These are phyloP conservation scores for Fistulinella cinereoalba DNA, from an alignment of 1,284 basidiomycete species.

Conservation along the genomic window DNA sequence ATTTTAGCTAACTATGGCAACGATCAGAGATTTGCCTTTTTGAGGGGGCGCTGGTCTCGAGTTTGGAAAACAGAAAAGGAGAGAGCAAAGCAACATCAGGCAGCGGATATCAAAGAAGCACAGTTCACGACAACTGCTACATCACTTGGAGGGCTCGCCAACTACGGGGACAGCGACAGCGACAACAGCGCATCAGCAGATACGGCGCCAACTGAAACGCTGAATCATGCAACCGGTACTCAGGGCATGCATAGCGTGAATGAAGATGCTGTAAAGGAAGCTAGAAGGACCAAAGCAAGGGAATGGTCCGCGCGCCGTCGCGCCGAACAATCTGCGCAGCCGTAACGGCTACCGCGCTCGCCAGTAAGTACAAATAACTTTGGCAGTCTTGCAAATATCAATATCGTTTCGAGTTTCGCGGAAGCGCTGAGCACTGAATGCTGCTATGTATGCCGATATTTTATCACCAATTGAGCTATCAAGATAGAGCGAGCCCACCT, in stretches of 20 bases:
- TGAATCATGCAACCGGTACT: background rate
- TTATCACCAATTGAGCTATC: too few relatives aligned
- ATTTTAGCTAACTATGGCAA: constrained; percentile 80
- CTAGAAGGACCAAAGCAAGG: constrained; percentile 50
- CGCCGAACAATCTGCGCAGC: constrained; percentile 10
- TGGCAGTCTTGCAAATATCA: too few relatives aligned
- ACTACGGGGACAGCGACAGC: constrained; percentile 58
- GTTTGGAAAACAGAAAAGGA: constrained; percentile 57
- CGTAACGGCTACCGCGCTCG: too few relatives aligned
- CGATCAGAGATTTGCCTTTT: constrained; percentile 72
- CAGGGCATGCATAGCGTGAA: background rate
- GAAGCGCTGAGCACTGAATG: too few relatives aligned
- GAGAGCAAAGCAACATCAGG: constrained; percentile 34
- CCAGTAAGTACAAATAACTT: too few relatives aligned
- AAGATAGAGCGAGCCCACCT: too few relatives aligned
- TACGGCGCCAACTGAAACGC: constrained; percentile 7
- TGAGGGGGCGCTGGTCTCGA: constrained; percentile 68
- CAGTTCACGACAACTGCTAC: constrained; percentile 3
- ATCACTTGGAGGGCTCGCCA: constrained; percentile 50
- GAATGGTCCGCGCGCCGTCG: constrained; percentile 54
- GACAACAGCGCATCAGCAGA: constrained; percentile 27
- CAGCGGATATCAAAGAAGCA: constrained; percentile 13
- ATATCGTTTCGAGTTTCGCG: too few relatives aligned
- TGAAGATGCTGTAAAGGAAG: constrained; percentile 43
- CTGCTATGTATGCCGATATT: too few relatives aligned